Conservation (phyloP, 2,329 filamentous ascomycete species). For the Xylariaceae sp. region DNA sequence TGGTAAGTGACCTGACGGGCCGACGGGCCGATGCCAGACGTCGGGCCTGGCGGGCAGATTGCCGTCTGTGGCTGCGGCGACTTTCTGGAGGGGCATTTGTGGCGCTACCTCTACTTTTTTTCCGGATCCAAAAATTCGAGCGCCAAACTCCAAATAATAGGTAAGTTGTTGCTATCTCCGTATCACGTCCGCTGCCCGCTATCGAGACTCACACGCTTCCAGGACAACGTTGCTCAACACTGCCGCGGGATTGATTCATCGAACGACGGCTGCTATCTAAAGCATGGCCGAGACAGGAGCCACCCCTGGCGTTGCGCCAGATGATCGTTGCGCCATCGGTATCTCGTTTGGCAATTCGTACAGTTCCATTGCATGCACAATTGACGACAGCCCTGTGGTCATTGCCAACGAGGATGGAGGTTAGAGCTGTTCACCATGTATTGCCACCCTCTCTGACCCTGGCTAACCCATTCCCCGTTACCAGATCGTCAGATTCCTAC, state of each 20-base stretch:
- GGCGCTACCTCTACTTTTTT: conserved; percentile 25
- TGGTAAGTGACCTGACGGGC: background rate
- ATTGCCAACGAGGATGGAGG: conserved; percentile 99
- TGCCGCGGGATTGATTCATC: background rate
- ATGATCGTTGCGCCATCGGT: conserved; percentile 73
- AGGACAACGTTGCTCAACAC: conserved; percentile 3
- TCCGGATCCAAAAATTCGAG: conserved; percentile 24
- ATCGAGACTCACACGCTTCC: conserved; percentile 5
- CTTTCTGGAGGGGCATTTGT: conserved; percentile 30
- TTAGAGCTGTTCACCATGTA: conserved; percentile 41
- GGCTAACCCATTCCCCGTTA: conserved; percentile 19
- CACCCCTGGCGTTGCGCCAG: conserved; percentile 47
- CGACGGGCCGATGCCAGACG: too few species aligned
- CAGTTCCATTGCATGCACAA: conserved; percentile 91
- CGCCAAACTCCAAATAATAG: conserved; percentile 4
- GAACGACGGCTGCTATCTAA: background rate
- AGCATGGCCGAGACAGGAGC: conserved; percentile 35
- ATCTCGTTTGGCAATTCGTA: conserved; percentile 98
- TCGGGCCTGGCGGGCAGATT: background rate
- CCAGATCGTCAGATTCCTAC: conserved; percentile 94
- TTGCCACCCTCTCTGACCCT: background rate
- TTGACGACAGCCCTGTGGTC: conserved; percentile 92
- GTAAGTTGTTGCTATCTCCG: background rate
- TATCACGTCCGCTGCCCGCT: conserved; percentile 12
- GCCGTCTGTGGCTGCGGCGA: conserved; percentile 16